These are phyloP conservation scores for Suillus luteus DNA, from an alignment of 768 basidiomycete species.

Conservation along the genomic window DNA sequence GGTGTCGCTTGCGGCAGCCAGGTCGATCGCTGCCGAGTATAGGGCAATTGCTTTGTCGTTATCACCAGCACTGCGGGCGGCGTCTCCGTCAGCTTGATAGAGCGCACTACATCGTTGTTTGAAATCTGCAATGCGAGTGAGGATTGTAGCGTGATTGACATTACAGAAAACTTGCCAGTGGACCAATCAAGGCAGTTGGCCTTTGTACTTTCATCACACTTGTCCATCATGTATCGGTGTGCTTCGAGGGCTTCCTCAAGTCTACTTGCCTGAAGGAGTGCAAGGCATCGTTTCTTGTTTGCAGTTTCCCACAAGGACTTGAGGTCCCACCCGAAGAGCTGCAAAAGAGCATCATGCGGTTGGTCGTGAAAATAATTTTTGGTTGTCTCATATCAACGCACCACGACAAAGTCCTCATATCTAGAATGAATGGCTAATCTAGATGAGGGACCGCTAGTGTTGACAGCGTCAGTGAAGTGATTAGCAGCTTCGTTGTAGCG, in stretches of 20 bases:
- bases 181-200: neutral
- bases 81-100: neutral
- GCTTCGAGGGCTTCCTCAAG: neutral
- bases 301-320: neutral
- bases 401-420: slow-evolving; percentile 1
- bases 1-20: neutral
- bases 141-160: neutral
- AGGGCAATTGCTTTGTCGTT: neutral
- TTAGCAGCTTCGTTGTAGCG: neutral
- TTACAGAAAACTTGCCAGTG: neutral
- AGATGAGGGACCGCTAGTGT: neutral
- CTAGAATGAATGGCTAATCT: neutral
- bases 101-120: neutral
- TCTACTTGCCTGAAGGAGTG: neutral
- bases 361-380: neutral
- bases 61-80: neutral
- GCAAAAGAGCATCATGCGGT: neutral
- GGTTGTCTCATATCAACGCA: neutral
- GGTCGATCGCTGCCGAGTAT: neutral
- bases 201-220: neutral
- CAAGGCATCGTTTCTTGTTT: neutral
- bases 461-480: neutral
- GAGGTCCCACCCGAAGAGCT: slow-evolving; percentile 4
- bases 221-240: neutral
- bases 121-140: neutral